These are phyloP conservation scores for Wallacemonas rigidus DNA, from an alignment of 208 protist genomes.

Conservation along the genomic window DNA sequence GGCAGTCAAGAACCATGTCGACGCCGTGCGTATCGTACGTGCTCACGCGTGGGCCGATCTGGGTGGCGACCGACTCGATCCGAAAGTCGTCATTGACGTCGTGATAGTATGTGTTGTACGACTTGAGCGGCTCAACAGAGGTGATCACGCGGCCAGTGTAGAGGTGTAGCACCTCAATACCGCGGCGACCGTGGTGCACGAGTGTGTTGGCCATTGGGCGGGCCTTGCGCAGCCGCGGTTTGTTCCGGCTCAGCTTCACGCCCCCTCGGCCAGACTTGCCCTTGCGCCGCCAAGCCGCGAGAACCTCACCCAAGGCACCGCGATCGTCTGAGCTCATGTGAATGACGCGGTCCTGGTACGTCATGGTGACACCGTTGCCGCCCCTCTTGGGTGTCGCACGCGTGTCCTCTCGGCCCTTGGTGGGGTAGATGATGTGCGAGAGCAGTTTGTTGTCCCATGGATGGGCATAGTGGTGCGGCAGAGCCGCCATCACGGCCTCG, in stretches of 20 bases:
- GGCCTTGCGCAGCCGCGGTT: slow-evolving; percentile 10
- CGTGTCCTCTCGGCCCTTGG: slow-evolving; percentile 39
- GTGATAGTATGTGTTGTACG: slow-evolving; percentile 62
- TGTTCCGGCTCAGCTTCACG: slow-evolving; percentile 17
- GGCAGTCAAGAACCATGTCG: slow-evolving; percentile 69
- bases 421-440: slow-evolving; percentile 71
- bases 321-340: slow-evolving; percentile 75
- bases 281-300: slow-evolving; percentile 21
- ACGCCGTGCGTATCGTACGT: slow-evolving; percentile 50
- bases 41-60: slow-evolving; percentile 53
- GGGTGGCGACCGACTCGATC: slow-evolving; percentile 68
- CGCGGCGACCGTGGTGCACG: slow-evolving; percentile 75
- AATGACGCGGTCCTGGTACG: slow-evolving; percentile 63
- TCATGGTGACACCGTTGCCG: slow-evolving; percentile 44
- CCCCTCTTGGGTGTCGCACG: not conserved
- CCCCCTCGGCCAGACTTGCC: slow-evolving; percentile 13
- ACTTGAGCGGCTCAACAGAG: slow-evolving; percentile 60
- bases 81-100: slow-evolving; percentile 90
- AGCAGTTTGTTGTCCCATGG: slow-evolving; percentile 77
- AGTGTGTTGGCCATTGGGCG: slow-evolving; percentile 64
- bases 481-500: slow-evolving; percentile 70
- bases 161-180: slow-evolving; percentile 88
- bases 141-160: slow-evolving; percentile 85
- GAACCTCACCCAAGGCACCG: slow-evolving; percentile 61
- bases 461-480: slow-evolving; percentile 85